Conservation (phyloP, 2,329 filamentous ascomycete species). For the Lecanoromycetidae sp. region DNA sequence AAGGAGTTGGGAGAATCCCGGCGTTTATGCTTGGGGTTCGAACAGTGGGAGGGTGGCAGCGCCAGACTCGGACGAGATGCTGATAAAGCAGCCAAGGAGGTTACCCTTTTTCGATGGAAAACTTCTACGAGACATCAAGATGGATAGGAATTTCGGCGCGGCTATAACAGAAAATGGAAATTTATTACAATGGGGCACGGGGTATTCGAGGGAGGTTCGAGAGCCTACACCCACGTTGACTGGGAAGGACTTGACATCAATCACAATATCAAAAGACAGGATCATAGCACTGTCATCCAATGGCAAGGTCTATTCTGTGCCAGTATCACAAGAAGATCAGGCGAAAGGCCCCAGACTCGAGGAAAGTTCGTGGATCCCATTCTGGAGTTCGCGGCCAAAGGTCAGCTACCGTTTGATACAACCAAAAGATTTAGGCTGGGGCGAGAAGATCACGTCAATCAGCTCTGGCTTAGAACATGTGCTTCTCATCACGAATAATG, state of each 20-base stretch:
- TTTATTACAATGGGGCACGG: conserved; percentile 80
- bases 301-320: conserved; percentile 74
- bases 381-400: conserved; percentile 49
- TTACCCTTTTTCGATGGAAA: conserved; percentile 74
- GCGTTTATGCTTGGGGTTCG: conserved; percentile 87
- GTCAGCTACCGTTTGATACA: conserved; percentile 64
- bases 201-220: conserved; percentile 53
- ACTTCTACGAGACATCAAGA: conserved; percentile 73
- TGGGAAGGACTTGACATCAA: conserved; percentile 67
- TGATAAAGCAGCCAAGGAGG: conserved; percentile 68
- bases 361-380: conserved; percentile 61
- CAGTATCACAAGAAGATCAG: conserved; percentile 63
- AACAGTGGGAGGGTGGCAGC: conserved; percentile 78
- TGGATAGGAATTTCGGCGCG: conserved; percentile 69
- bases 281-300: conserved; percentile 64
- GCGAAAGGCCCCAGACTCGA: conserved; percentile 47
- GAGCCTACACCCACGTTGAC: conserved; percentile 59
- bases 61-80: conserved; percentile 62
- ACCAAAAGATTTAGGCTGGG: conserved; percentile 51
- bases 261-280: conserved; percentile 69
- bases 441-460: conserved; percentile 63
- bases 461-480: conserved; percentile 74
- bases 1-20: conserved; percentile 67
- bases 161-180: conserved; percentile 82
- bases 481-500: conserved; percentile 69